Conservation (phyloP, 495 filamentous ascomycete species). For the Glutinoglossum americanum region DNA sequence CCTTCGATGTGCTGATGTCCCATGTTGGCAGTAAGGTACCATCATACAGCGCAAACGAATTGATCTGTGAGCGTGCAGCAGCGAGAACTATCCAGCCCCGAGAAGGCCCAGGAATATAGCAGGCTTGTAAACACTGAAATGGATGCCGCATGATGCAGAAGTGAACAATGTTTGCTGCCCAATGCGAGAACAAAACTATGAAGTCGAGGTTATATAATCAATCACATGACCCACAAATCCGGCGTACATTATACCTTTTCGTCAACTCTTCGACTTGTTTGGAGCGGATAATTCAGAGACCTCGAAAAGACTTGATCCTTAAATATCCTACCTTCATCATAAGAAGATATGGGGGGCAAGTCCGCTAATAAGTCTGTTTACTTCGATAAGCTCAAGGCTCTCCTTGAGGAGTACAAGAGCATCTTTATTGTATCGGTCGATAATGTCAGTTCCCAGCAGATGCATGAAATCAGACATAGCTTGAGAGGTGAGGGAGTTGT, state of each 20-base stretch:
- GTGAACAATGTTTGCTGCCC: neutral
- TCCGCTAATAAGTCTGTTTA: slow-evolving; percentile 83
- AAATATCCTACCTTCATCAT: slow-evolving; percentile 88
- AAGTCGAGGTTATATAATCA: neutral
- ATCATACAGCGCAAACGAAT: slow-evolving; percentile 23
- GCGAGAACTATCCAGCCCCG: slow-evolving; percentile 27
- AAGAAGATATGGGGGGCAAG: slow-evolving; percentile 99
- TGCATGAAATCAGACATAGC: slow-evolving; percentile 94
- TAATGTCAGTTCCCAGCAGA: slow-evolving; percentile 98
- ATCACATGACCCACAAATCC: neutral
- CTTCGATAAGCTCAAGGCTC: slow-evolving; percentile 95
- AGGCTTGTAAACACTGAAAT: slow-evolving; percentile 31
- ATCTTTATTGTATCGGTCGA: slow-evolving; percentile 95
- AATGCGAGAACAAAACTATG: neutral
- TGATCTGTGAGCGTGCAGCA: slow-evolving; percentile 32
- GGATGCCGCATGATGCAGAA: slow-evolving; percentile 22
- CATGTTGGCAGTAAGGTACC: slow-evolving; percentile 25
- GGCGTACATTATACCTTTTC: neutral
- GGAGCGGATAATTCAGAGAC: neutral
- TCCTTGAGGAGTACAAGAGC: slow-evolving; percentile 77
- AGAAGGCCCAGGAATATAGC: slow-evolving; percentile 15
- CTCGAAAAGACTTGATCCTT: slow-evolving; percentile 41
- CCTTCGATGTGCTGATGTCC: neutral
- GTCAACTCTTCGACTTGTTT: neutral
- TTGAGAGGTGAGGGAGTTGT: slow-evolving; percentile 80